Percentiles rank a stretch among this genome's conserved stretches.
Evolutionary conservation across 2,329 filamentous ascomycete species (phyloP).

Genomic region (Camptophora hylomeconis): DNA sequence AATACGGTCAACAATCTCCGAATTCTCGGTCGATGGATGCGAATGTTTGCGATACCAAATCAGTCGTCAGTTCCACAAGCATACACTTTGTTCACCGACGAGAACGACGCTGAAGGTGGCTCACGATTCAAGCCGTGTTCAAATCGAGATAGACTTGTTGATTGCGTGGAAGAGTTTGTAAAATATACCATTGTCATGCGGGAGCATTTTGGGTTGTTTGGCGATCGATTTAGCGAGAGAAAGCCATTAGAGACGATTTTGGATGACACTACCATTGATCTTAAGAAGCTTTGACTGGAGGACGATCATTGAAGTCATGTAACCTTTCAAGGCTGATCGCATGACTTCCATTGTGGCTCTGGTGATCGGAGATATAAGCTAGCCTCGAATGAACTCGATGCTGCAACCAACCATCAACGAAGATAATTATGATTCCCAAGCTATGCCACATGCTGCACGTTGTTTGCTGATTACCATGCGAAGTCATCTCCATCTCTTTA

Average conservation of each 20-base stretch:
- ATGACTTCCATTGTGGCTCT: too few species aligned
- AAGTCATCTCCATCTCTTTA: too few species aligned
- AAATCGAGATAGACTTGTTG: slow-evolving; percentile 48
- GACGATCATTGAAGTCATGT: too few species aligned
- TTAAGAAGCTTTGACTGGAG: too few species aligned
- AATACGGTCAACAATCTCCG: slow-evolving; percentile 55
- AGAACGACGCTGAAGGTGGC: slow-evolving; percentile 28
- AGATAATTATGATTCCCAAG: too few species aligned
- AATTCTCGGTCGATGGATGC: slow-evolving; percentile 56
- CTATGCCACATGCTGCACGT: too few species aligned
- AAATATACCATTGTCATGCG: slow-evolving; percentile 56
- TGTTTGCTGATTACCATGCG: too few species aligned
- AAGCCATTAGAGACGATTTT: slow-evolving; percentile 5
- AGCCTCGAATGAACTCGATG: too few species aligned
- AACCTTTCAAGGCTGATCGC: too few species aligned
- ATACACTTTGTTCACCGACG: slow-evolving; percentile 49
- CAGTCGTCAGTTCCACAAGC: slow-evolving; percentile 52
- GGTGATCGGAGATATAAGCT: too few species aligned
- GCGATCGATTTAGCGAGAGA: slow-evolving; percentile 50
- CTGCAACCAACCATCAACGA: too few species aligned
- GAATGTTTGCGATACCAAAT: slow-evolving; percentile 55
- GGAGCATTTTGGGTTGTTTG: slow-evolving; percentile 47
- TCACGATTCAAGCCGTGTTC: slow-evolving; percentile 41
- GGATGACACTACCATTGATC: too few species aligned
- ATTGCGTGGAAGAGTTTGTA: slow-evolving; percentile 59